Percentiles rank a stretch among this genome's conserved stretches.
phyloP scores from a whole-genome alignment of 2,329 filamentous ascomycete species.

The Cercospora sojina region DNA sequence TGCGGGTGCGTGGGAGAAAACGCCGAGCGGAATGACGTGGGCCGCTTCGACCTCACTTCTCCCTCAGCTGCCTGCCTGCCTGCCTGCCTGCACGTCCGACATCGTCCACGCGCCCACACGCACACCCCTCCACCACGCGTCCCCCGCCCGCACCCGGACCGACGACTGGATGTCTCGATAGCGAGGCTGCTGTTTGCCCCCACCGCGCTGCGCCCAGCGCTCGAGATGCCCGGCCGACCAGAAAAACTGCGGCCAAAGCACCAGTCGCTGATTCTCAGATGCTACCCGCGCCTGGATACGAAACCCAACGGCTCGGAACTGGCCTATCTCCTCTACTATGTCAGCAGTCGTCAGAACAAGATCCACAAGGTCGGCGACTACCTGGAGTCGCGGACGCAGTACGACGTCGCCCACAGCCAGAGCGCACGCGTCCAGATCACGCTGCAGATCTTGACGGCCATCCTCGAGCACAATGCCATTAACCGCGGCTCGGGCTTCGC shows the following conservation, averaged over 20 bases:
- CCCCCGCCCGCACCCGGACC: background rate
- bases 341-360: constrained; percentile 89
- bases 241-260: constrained; percentile 82
- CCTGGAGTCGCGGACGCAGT: constrained; percentile 87
- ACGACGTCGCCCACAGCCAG: constrained; percentile 84
- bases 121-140: background rate
- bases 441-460: constrained; percentile 82
- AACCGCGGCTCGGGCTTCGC: constrained; percentile 78
- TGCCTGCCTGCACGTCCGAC: background rate
- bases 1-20: background rate
- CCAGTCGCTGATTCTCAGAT: constrained; percentile 92
- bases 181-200: background rate
- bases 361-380: constrained; percentile 94
- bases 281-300: constrained; percentile 90
- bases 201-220: background rate
- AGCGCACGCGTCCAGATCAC: constrained; percentile 88
- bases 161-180: background rate
- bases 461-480: constrained; percentile 72
- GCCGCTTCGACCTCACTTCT: background rate
- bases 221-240: constrained; percentile 32
- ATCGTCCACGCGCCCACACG: background rate
- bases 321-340: constrained; percentile 95
- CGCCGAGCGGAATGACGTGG: background rate
- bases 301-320: constrained; percentile 96
- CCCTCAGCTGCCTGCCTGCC: background rate